phyloP scores from a whole-genome alignment of 306 rosid genomes.

The Quercus suber region DNA sequence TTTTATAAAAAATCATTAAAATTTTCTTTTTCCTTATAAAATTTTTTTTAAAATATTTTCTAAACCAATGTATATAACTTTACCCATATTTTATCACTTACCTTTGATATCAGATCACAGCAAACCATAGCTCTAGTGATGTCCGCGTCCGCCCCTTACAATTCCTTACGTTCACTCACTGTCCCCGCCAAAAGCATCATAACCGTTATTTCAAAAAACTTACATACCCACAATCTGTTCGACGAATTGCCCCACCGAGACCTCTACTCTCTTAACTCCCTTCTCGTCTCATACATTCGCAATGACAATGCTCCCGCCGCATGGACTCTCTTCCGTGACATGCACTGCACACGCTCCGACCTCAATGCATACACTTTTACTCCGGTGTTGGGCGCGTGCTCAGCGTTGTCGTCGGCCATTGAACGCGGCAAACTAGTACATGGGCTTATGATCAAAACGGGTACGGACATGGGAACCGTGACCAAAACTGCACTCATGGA shows the following conservation, averaged over 20 bases:
- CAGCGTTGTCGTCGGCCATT: conserved; percentile 20
- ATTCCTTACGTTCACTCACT: not conserved
- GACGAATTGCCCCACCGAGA: conserved; percentile 36
- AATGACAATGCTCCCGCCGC: conserved; percentile 26
- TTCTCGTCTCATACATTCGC: conserved; percentile 38
- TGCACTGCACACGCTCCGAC: conserved; percentile 31
- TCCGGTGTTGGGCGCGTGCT: conserved; percentile 43
- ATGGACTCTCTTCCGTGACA: conserved; percentile 35
- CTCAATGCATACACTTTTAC: conserved; percentile 45
- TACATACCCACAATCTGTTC: conserved; percentile 27
- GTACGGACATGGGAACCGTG: conserved; percentile 39
- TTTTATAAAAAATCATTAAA: too few relatives aligned
- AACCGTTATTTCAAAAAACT: not conserved
- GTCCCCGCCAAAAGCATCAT: not conserved
- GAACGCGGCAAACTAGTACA: conserved; percentile 47
- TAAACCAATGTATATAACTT: too few relatives aligned
- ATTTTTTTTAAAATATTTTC: too few relatives aligned
- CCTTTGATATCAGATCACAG: too few relatives aligned
- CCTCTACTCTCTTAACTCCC: conserved; percentile 37
- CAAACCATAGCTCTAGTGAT: not conserved
- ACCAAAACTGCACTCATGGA: conserved; percentile 49
- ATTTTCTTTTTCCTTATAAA: too few relatives aligned
- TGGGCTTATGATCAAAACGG: conserved; percentile 41
- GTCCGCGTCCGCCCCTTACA: not conserved
- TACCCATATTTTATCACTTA: too few relatives aligned